phyloP scores from a whole-genome alignment of 2,329 filamentous ascomycete species.

The Xylaria sp. region DNA sequence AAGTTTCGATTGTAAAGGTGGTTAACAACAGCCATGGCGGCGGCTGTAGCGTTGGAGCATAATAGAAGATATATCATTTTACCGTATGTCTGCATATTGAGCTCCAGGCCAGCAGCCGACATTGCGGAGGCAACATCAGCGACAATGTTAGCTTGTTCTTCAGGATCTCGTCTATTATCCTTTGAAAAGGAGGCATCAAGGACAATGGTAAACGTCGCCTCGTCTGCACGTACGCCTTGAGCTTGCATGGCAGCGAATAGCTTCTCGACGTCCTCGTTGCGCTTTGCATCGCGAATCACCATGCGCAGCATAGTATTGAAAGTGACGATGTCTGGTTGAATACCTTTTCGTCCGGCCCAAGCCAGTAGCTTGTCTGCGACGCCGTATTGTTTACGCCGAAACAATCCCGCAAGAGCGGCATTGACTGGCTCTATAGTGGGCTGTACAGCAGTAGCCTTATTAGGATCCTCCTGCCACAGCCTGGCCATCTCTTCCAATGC shows the following conservation, averaged over 20 bases:
- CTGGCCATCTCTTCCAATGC: constrained; percentile 74
- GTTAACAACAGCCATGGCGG: constrained; percentile 69
- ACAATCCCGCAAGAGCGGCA: constrained; percentile 72
- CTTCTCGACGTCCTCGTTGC: constrained; percentile 58
- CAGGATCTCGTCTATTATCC: constrained; percentile 51
- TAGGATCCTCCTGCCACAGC: constrained; percentile 63
- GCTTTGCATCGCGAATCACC: constrained; percentile 62
- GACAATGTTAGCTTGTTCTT: constrained; percentile 65
- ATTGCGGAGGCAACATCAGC: constrained; percentile 68
- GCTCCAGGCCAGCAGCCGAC: constrained; percentile 64
- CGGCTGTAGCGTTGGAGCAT: constrained; percentile 56
- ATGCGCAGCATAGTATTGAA: constrained; percentile 78
- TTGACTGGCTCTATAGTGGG: constrained; percentile 76
- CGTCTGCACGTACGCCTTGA: constrained; percentile 67
- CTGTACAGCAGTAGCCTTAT: constrained; percentile 57
- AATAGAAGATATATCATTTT: constrained; percentile 76
- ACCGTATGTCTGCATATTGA: constrained; percentile 73
- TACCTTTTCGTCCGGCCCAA: constrained; percentile 68
- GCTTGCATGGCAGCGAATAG: constrained; percentile 70
- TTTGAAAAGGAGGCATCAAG: constrained; percentile 67
- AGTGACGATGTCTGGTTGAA: constrained; percentile 67
- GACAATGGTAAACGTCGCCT: constrained; percentile 79
- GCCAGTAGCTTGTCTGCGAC: constrained; percentile 65
- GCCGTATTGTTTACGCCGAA: constrained; percentile 59
- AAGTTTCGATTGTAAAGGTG: constrained; percentile 69